Conservation (phyloP, 2,329 filamentous ascomycete species). For the Pleurostoma richardsiae region DNA sequence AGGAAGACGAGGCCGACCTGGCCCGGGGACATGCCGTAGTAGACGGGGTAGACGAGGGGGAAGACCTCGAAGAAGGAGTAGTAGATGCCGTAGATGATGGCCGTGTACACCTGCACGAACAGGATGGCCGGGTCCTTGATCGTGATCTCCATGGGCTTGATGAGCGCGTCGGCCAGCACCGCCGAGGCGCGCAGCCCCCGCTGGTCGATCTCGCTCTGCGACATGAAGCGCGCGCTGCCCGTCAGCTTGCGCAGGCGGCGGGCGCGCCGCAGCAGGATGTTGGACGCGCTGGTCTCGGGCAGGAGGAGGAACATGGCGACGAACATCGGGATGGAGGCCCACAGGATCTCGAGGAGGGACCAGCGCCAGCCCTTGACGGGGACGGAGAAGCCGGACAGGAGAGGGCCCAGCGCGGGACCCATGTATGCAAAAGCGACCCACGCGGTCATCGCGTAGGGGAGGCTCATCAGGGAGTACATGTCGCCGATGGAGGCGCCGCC, state of each 20-base stretch:
- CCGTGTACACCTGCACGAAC: conserved; percentile 58
- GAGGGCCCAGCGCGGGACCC: conserved; percentile 50
- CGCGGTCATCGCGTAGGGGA: conserved; percentile 53
- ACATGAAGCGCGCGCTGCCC: conserved; percentile 49
- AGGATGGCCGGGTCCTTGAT: conserved; percentile 57
- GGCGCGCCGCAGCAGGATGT: conserved; percentile 57
- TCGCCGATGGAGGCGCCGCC: conserved; percentile 47
- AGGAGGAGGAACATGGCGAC: conserved; percentile 57
- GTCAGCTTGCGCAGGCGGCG: conserved; percentile 56
- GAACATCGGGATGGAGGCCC: conserved; percentile 53
- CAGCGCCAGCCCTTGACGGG: conserved; percentile 56
- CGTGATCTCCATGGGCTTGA: conserved; percentile 56
- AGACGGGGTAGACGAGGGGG: conserved; percentile 54
- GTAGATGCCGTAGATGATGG: conserved; percentile 58
- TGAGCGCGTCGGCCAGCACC: conserved; percentile 49
- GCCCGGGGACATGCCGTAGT: conserved; percentile 56
- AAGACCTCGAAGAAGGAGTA: conserved; percentile 64
- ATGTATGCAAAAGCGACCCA: conserved; percentile 49
- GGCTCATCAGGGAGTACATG: conserved; percentile 47
- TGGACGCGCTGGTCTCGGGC: conserved; percentile 57
- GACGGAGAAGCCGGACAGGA: conserved; percentile 57
- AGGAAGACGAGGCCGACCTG: conserved; percentile 56
- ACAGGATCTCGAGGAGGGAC: conserved; percentile 60
- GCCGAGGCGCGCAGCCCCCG: conserved; percentile 40
- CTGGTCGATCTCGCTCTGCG: conserved; percentile 61